These are phyloP conservation scores for Pythium phragmitis DNA, from an alignment of 352 stramenopile genomes.

Conservation along the genomic window DNA sequence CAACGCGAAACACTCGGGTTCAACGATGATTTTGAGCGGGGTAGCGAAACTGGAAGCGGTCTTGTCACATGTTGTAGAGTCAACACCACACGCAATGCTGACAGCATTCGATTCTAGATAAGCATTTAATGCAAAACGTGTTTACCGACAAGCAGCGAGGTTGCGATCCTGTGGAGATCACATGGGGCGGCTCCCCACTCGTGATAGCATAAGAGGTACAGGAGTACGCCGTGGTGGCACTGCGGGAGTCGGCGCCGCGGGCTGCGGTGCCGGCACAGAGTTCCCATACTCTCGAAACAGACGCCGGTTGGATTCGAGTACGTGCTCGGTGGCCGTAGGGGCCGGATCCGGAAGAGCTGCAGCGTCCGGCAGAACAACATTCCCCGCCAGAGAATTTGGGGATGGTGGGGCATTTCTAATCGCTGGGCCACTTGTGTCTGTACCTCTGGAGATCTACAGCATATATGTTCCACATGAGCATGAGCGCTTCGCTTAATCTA, in stretches of 20 bases:
- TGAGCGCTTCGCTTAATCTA: too few relatives aligned
- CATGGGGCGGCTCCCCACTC: conserved; percentile 7
- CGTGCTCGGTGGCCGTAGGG: conserved; percentile 5
- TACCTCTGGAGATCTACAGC: conserved; percentile 31
- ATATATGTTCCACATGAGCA: neutral
- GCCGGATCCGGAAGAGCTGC: conserved; percentile 6
- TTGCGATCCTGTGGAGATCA: neutral
- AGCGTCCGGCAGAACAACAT: conserved; percentile 15
- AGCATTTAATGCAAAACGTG: neutral
- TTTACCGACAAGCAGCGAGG: neutral
- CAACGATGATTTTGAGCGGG: conserved; percentile 25
- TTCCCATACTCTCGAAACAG: conserved; percentile 28
- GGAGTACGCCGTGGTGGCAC: neutral
- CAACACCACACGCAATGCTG: conserved; percentile 41
- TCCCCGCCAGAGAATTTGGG: conserved; percentile 5
- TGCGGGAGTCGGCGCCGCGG: conserved; percentile 8
- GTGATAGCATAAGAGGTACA: conserved; percentile 12
- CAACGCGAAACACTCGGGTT: neutral
- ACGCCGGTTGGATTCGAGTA: conserved; percentile 31
- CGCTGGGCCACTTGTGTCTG: conserved; percentile 10
- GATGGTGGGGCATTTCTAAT: conserved; percentile 9
- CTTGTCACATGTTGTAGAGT: conserved; percentile 42
- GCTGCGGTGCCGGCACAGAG: conserved; percentile 6
- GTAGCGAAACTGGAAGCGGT: conserved; percentile 34
- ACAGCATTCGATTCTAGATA: conserved; percentile 23